phyloP scores from a whole-genome alignment of 1,139 yeast species.

The Suhomyces bokatorum region DNA sequence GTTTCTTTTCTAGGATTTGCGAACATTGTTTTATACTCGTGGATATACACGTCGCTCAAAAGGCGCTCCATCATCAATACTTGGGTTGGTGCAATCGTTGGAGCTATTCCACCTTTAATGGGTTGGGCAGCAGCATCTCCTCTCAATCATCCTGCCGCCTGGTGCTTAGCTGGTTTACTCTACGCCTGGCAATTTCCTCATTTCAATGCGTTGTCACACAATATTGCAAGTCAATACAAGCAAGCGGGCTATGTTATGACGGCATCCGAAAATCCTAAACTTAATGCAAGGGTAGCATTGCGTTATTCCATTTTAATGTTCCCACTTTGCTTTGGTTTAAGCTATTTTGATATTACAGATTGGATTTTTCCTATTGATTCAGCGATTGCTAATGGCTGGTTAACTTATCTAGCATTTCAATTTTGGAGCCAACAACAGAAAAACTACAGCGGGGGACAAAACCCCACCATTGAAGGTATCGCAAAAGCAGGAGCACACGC shows the following conservation, averaged over 20 bases:
- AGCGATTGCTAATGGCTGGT: constrained; percentile 80
- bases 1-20: constrained; percentile 77
- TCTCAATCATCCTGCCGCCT: constrained; percentile 82
- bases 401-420: constrained; percentile 72
- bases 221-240: constrained; percentile 82
- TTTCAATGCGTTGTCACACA: constrained; percentile 88
- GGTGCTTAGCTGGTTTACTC: constrained; percentile 87
- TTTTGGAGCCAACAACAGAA: constrained; percentile 79
- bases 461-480: constrained; percentile 55
- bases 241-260: constrained; percentile 96
- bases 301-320: constrained; percentile 88
- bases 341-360: constrained; percentile 81
- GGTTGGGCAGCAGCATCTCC: constrained; percentile 98
- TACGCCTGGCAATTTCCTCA: constrained; percentile 99
- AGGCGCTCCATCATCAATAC: constrained; percentile 84
- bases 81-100: constrained; percentile 98
- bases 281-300: constrained; percentile 91
- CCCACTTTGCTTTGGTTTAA: constrained; percentile 83
- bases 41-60: constrained; percentile 89
- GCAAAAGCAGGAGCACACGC: constrained; percentile 66
- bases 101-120: constrained; percentile 98
- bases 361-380: constrained; percentile 79
- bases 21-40: constrained; percentile 80
- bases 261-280: constrained; percentile 85
- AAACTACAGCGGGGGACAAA: constrained; percentile 46